phyloP scores from a whole-genome alignment of 306 rosid genomes.

The Arachis hypogaea region DNA sequence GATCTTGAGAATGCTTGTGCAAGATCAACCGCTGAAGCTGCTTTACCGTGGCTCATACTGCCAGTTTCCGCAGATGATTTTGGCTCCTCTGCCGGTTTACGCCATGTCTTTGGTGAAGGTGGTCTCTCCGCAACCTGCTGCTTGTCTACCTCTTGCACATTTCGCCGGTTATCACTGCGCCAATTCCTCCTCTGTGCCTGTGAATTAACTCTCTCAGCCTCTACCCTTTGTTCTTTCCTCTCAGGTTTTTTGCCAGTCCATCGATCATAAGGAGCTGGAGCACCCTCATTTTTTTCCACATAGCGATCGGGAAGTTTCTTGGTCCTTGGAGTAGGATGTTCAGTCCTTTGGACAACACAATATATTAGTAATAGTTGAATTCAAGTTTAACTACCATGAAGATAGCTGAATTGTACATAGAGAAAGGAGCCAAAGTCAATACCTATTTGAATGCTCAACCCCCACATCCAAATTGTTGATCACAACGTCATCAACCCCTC shows the following conservation, averaged over 20 bases:
- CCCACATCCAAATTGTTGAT: slow-evolving; percentile 54
- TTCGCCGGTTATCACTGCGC: slow-evolving; percentile 66
- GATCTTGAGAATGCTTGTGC: slow-evolving; percentile 94
- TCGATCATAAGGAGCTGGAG: slow-evolving; percentile 52
- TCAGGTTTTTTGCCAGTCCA: slow-evolving; percentile 66
- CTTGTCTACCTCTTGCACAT: slow-evolving; percentile 59
- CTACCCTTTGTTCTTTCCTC: slow-evolving; percentile 68
- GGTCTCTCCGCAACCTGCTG: slow-evolving; percentile 70
- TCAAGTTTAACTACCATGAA: neutral
- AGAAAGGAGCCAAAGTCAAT: slow-evolving; percentile 17
- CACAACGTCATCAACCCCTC: slow-evolving; percentile 75
- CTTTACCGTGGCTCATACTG: slow-evolving; percentile 65
- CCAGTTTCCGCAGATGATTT: slow-evolving; percentile 50
- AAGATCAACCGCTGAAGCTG: slow-evolving; percentile 91
- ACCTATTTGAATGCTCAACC: slow-evolving; percentile 71
- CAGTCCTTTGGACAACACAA: slow-evolving; percentile 58
- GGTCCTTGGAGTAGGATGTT: slow-evolving; percentile 53
- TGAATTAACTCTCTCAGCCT: slow-evolving; percentile 58
- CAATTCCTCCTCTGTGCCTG: slow-evolving; percentile 82
- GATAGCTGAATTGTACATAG: slow-evolving; percentile 19
- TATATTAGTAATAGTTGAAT: neutral
- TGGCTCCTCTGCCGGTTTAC: slow-evolving; percentile 71
- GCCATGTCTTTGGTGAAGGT: slow-evolving; percentile 96
- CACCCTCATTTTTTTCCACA: slow-evolving; percentile 56
- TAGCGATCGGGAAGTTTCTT: slow-evolving; percentile 60